Conservation (phyloP, 148 eudicot species). For the Heliosperma pusillum region DNA sequence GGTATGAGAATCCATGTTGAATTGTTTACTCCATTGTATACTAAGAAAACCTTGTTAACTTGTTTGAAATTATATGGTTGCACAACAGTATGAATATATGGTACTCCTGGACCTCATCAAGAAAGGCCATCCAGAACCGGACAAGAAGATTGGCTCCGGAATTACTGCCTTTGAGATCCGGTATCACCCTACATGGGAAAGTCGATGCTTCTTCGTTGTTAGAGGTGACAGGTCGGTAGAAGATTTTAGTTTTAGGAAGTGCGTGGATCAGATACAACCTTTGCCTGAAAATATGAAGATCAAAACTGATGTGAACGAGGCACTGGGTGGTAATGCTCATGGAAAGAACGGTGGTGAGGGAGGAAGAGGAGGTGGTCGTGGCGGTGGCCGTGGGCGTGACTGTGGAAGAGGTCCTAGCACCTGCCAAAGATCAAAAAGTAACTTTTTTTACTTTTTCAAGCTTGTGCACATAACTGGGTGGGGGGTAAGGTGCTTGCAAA, state of each 20-base stretch:
- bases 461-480: too few species aligned
- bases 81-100: slow-evolving; percentile 63
- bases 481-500: too few species aligned
- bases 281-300: slow-evolving; percentile 81
- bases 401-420: slow-evolving; percentile 65
- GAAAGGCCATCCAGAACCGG: slow-evolving; percentile 77
- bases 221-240: slow-evolving; percentile 62
- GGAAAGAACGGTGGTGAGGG: slow-evolving; percentile 37
- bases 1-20: too few species aligned
- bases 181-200: slow-evolving; percentile 62
- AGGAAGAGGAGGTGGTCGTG: slow-evolving; percentile 39
- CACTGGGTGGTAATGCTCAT: slow-evolving; percentile 43
- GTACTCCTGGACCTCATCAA: slow-evolving; percentile 70
- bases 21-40: background rate
- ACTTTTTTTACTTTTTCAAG: too few species aligned
- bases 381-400: slow-evolving; percentile 48
- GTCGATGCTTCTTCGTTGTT: slow-evolving; percentile 80
- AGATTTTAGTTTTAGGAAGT: slow-evolving; percentile 96
- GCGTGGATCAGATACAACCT: slow-evolving; percentile 85
- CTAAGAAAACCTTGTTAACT: background rate
- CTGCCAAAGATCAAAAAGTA: too few species aligned
- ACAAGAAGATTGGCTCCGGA: slow-evolving; percentile 69
- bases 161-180: slow-evolving; percentile 66
- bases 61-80: background rate
- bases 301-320: slow-evolving; percentile 57